Evolutionary conservation across 176 grass and related monocot genomes (phyloP), one percentile per base, ranked within the genome.

Genomic region (Thinopyrum elongatum): DNA sequence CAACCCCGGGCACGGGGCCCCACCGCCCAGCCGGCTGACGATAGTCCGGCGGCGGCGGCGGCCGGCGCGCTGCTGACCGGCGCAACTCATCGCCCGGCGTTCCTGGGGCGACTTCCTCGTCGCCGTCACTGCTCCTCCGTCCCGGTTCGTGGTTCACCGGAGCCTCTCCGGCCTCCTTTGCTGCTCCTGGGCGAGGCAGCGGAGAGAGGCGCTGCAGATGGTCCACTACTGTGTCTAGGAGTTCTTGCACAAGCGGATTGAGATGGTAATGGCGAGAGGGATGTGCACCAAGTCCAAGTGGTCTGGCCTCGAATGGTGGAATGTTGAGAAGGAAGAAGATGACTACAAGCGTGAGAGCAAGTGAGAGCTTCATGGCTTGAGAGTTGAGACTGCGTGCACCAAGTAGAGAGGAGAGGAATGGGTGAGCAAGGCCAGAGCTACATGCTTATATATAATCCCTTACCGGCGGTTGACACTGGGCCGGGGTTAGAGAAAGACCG

Each of bases 331-430:
- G 1, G 12, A 59, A 7, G 65, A 82, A 25, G 65, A 82, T 1
- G 46, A 39, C 7, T 10, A 22, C 65, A 39, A 82, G 47, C 30
- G 10, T 82, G 80, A 53, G 58, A 82, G 80, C 29, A 71, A 82
- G 65, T 21, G n/a, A 36, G 57, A 9, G 34, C 14, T 70, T 71
- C 66, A 71, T 82, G 80, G 65, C 64, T 42, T 42, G 41, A 42
- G 39, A 41, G 39, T 25, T 23, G 14, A 69, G 21, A 26, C 70
- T 23, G 68, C 11, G 38, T 4, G 4, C 12, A 7, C 12, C 6
- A 22, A n/a, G 6, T 2, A 12, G 41, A 42, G 41, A 41, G 35
- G 36, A 42, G 34, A 42, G 60, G 76, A 61, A 39, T n/a, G 33
- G 9, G 4, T 0, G 21, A n/a, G 25, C 26, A 22, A 47, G 78